These are phyloP conservation scores for Termitomyces sp. DNA, from an alignment of 768 basidiomycete species.

Conservation along the genomic window DNA sequence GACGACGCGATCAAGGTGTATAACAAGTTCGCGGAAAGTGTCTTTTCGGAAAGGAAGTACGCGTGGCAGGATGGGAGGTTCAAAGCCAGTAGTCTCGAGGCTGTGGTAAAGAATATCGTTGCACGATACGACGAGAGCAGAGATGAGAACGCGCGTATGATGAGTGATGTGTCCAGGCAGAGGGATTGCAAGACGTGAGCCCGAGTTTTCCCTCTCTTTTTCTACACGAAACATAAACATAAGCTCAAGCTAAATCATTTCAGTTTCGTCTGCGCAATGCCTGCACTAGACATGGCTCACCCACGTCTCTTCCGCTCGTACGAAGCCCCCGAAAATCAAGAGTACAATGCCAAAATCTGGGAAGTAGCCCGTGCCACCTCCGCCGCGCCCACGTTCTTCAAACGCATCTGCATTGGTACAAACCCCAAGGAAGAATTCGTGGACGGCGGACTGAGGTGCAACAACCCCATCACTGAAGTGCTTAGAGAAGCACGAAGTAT, in stretches of 20 bases:
- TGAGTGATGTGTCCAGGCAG: background rate
- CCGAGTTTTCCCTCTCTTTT: background rate
- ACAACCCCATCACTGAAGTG: slow-evolving; percentile 9
- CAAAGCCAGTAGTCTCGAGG: background rate
- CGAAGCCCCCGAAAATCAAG: background rate
- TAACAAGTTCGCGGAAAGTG: slow-evolving; percentile 1
- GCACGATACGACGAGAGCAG: background rate
- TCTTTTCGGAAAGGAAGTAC: background rate
- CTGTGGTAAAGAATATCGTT: background rate
- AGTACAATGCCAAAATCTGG: slow-evolving; percentile 21
- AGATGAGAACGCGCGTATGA: background rate
- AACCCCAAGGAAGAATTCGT: slow-evolving; percentile 7
- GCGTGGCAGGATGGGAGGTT: slow-evolving; percentile 2
- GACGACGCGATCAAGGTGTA: slow-evolving; percentile 18
- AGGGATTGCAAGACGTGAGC: slow-evolving; percentile 4
- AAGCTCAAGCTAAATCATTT: too few species aligned
- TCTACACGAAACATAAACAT: background rate
- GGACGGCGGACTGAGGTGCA: slow-evolving; percentile 13
- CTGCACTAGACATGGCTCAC: background rate
- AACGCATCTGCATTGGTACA: slow-evolving; percentile 13
- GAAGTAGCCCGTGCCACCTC: slow-evolving; percentile 26
- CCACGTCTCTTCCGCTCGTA: slow-evolving; percentile 15
- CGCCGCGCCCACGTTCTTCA: slow-evolving; percentile 23
- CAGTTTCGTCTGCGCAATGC: slow-evolving; percentile 2
- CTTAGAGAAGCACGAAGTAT: background rate